These are phyloP conservation scores for Serendipita sp. DNA, from an alignment of 768 basidiomycete species.

Conservation along the genomic window DNA sequence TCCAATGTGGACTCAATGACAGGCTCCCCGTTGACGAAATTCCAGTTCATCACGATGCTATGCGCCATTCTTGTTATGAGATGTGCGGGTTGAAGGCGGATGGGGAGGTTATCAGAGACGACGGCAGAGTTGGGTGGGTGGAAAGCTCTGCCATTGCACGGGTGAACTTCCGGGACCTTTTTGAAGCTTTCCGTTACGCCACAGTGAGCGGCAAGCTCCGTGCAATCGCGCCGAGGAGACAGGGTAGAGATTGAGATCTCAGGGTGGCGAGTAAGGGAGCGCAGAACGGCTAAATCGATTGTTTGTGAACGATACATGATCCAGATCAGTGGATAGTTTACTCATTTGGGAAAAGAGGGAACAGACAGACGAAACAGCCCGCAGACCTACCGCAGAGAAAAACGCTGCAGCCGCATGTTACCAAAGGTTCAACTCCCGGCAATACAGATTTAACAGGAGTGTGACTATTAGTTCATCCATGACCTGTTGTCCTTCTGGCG, in stretches of 20 bases:
- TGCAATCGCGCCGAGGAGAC: neutral
- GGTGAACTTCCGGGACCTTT: neutral
- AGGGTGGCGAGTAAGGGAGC: neutral
- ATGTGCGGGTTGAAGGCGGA: neutral
- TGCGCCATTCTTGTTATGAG: neutral
- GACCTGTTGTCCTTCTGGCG: neutral
- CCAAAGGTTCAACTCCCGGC: neutral
- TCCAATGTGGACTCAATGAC: slow-evolving; percentile 1
- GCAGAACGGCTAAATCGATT: slow-evolving; percentile 2
- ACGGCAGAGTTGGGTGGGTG: neutral
- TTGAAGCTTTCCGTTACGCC: neutral
- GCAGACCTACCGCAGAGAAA: slow-evolving; percentile 2
- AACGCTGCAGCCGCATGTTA: slow-evolving; percentile 3
- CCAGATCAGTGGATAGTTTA: neutral
- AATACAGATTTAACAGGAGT: slow-evolving; percentile 4
- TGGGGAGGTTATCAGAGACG: neutral
- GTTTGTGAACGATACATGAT: neutral
- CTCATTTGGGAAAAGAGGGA: slow-evolving; percentile 3
- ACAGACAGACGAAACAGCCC: neutral
- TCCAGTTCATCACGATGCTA: slow-evolving; percentile 6
- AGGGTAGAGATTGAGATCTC: slow-evolving; percentile 2
- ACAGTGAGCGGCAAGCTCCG: neutral
- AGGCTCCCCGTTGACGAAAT: neutral
- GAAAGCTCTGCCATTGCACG: neutral
- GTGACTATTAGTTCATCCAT: slow-evolving; percentile 4